Evolutionary conservation across 179 eudicot genomes (phyloP).

Genomic region (Sideroxylon spinosum): DNA sequence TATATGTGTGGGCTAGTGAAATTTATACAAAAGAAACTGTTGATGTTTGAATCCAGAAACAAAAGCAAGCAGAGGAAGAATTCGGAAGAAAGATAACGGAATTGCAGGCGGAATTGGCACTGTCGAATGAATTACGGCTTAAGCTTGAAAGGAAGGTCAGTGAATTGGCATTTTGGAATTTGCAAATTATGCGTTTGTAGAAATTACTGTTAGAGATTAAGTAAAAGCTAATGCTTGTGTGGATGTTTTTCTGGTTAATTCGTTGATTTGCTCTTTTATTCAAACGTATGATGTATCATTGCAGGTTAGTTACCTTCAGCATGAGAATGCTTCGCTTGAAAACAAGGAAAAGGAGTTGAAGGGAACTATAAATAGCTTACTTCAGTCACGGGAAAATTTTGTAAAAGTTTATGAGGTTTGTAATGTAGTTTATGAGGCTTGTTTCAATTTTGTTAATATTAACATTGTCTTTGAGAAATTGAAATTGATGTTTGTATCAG

Average conservation of each 20-base stretch:
- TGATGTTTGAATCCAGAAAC: conserved; percentile 32
- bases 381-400: conserved; percentile 53
- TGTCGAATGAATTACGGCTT: conserved; percentile 33
- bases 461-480: background rate
- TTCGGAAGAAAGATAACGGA: conserved; percentile 34
- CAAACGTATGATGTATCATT: conserved; percentile 1
- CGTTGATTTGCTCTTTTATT: background rate
- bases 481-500: background rate
- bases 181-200: background rate
- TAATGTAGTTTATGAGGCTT: background rate
- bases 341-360: conserved; percentile 56
- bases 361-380: conserved; percentile 38
- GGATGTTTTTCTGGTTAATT: background rate
- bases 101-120: conserved; percentile 38
- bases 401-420: conserved; percentile 53
- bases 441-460: background rate
- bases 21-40: background rate
- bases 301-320: conserved; percentile 50
- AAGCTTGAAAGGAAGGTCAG: conserved; percentile 49
- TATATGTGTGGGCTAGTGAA: background rate
- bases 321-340: conserved; percentile 52
- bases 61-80: conserved; percentile 45
- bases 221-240: conserved; percentile 3
- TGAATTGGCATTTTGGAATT: conserved; percentile 9
- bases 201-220: conserved; percentile 13